Percentiles rank a stretch among this genome's conserved stretches.
These are phyloP conservation scores for Triticum urartu DNA, from an alignment of 176 grass and related monocot species.

Conservation along the genomic window DNA sequence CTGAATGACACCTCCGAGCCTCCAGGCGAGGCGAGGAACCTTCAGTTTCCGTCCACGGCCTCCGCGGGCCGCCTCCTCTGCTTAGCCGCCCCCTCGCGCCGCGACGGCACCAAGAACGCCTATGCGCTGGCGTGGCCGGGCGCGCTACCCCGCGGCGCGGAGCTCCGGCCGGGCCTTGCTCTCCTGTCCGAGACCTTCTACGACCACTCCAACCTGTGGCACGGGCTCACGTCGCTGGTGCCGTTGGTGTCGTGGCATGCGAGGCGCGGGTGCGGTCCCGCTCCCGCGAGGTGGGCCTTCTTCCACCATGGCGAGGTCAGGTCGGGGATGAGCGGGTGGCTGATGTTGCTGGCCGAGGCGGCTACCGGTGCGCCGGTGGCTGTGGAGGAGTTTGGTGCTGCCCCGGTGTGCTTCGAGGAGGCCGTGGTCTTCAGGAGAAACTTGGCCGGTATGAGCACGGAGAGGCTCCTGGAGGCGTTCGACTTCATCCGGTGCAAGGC, in stretches of 20 bases:
- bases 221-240: constrained; percentile 49
- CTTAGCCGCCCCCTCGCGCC: constrained; percentile 28
- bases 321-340: constrained; percentile 44
- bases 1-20: constrained; percentile 53
- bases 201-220: constrained; percentile 71
- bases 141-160: constrained; percentile 45
- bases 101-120: constrained; percentile 46
- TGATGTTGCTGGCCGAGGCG: constrained; percentile 15
- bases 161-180: constrained; percentile 43
- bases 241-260: constrained; percentile 58
- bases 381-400: constrained; percentile 31
- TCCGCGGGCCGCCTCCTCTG: constrained; percentile 62
- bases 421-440: constrained; percentile 61
- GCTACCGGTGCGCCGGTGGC: neutral
- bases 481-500: constrained; percentile 62
- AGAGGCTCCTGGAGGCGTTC: constrained; percentile 30
- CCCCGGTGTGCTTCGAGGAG: constrained; percentile 65
- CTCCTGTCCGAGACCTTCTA: constrained; percentile 72
- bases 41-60: constrained; percentile 55
- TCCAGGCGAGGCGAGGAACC: constrained; percentile 40
- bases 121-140: constrained; percentile 62
- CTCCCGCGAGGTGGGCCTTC: constrained; percentile 51
- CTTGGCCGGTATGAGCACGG: constrained; percentile 22
- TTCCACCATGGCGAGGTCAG: constrained; percentile 59
- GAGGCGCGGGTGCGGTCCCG: constrained; percentile 24